phyloP scores from a whole-genome alignment of 202 grass and related monocot genomes.

The Schoenoplectus triqueter region DNA sequence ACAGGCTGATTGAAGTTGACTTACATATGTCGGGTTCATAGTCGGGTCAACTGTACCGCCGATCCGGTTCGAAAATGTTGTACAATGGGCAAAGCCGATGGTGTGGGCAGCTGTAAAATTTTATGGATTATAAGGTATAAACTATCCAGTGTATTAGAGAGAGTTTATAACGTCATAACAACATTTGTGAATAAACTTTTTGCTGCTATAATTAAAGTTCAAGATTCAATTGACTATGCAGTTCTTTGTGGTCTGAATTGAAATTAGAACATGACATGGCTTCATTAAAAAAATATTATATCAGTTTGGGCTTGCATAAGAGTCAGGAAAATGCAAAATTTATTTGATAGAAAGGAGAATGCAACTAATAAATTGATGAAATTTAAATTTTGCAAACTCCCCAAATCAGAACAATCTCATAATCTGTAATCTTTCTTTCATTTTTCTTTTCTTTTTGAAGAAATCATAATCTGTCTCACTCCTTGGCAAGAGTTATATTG shows the following conservation, averaged over 20 bases:
- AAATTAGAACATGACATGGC: background rate
- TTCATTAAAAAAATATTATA: background rate
- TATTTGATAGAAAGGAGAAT: background rate
- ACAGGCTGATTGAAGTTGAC: conserved; percentile 68
- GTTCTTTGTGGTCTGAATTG: background rate
- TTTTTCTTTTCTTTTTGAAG: background rate
- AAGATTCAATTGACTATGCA: background rate
- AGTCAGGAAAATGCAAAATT: background rate
- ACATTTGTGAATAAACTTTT: background rate
- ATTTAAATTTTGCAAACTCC: background rate
- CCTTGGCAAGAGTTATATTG: background rate
- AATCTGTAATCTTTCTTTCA: background rate
- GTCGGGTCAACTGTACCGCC: conserved; percentile 60
- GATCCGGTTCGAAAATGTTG: conserved; percentile 62
- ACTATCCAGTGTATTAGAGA: background rate
- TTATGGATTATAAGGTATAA: conserved; percentile 1
- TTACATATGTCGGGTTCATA: conserved; percentile 62
- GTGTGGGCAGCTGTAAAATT: conserved; percentile 62
- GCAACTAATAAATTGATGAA: background rate
- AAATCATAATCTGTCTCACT: background rate
- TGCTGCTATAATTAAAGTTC: background rate
- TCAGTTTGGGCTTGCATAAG: background rate
- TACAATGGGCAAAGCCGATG: conserved; percentile 76
- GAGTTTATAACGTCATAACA: background rate
- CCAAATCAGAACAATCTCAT: background rate